These are phyloP conservation scores for Aurifilum marmelostoma DNA, from an alignment of 2,329 filamentous ascomycete species.

Conservation along the genomic window DNA sequence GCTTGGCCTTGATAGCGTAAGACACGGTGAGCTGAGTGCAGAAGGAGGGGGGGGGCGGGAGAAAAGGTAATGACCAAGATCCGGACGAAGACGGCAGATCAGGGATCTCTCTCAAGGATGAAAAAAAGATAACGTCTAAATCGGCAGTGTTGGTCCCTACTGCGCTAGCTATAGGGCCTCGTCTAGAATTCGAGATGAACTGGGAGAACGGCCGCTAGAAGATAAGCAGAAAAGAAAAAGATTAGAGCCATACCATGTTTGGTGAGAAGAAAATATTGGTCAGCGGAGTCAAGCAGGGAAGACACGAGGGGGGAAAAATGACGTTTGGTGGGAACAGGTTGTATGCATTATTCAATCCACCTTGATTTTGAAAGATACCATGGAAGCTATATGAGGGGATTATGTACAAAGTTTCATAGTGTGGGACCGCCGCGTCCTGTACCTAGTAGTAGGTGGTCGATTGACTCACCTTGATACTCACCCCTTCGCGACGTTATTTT, in stretches of 20 bases:
- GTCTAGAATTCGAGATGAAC: slow-evolving; percentile 3
- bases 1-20: not conserved
- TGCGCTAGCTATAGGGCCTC: not conserved
- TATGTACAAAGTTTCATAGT: not conserved
- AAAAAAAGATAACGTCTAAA: not conserved
- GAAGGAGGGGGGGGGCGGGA: not conserved
- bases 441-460: not conserved
- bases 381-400: not conserved
- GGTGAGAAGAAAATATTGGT: slow-evolving; percentile 20
- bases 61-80: not conserved
- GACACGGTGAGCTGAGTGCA: not conserved
- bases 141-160: slow-evolving; percentile 1
- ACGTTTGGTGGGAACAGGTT: slow-evolving; percentile 3
- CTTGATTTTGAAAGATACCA: not conserved
- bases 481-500: not conserved
- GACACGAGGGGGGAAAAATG: too few relatives aligned
- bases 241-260: not conserved
- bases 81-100: not conserved
- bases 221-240: slow-evolving; percentile 14
- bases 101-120: too few relatives aligned
- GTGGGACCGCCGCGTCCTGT: not conserved
- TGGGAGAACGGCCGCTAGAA: not conserved
- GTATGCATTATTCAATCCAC: not conserved
- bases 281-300: not conserved
- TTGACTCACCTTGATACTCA: not conserved